phyloP scores from a whole-genome alignment of 1,139 yeast species.

The Debaryomycetaceae sp. region DNA sequence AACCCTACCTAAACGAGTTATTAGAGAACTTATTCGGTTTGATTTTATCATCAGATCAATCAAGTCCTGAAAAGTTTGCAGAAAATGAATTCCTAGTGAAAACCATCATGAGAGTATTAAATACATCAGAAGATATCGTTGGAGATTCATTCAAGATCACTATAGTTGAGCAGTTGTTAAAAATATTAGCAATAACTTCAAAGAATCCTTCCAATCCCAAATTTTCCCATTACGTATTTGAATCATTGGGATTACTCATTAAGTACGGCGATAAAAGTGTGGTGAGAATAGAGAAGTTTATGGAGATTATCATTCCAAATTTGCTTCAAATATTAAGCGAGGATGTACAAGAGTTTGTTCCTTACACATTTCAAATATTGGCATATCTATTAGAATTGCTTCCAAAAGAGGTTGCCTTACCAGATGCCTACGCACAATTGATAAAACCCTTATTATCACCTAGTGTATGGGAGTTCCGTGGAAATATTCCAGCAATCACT shows the following conservation, averaged over 20 bases:
- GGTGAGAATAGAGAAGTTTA: slow-evolving; percentile 43
- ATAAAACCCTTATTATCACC: slow-evolving; percentile 86
- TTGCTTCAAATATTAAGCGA: slow-evolving; percentile 66
- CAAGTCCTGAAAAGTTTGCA: slow-evolving; percentile 83
- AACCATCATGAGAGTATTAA: slow-evolving; percentile 78
- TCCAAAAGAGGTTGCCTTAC: slow-evolving; percentile 50
- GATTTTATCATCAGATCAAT: slow-evolving; percentile 35
- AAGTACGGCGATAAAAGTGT: slow-evolving; percentile 39
- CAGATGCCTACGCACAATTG: slow-evolving; percentile 62
- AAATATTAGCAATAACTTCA: slow-evolving; percentile 66
- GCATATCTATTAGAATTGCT: slow-evolving; percentile 71
- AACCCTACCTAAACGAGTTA: slow-evolving; percentile 44
- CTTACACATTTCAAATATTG: slow-evolving; percentile 85
- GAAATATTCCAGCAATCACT: slow-evolving; percentile 91
- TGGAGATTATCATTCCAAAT: slow-evolving; percentile 61
- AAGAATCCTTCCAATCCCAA: slow-evolving; percentile 94
- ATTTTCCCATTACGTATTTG: slow-evolving; percentile 88
- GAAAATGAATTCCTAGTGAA: slow-evolving; percentile 94
- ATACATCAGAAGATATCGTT: slow-evolving; percentile 67
- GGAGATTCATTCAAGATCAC: slow-evolving; percentile 37
- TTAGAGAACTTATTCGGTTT: slow-evolving; percentile 65
- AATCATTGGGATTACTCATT: slow-evolving; percentile 75
- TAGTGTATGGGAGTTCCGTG: slow-evolving; percentile 85
- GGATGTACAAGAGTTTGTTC: slow-evolving; percentile 92
- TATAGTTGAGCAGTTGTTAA: slow-evolving; percentile 62